Evolutionary conservation across 306 rosid genomes (phyloP).

Genomic region (Prunus salicina): DNA sequence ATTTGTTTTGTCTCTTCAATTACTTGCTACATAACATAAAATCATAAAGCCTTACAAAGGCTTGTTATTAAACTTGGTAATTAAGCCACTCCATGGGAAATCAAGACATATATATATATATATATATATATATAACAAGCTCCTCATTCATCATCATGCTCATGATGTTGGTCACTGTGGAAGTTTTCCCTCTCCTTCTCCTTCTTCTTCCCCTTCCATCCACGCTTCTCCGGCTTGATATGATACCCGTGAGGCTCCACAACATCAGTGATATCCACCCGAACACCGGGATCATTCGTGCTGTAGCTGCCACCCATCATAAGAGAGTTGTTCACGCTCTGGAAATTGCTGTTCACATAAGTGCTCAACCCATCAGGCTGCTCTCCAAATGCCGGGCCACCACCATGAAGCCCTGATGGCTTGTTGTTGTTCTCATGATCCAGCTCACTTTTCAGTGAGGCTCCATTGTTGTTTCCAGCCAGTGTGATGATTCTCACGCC

Average conservation of each 20-base stretch:
- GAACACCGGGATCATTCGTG: slow-evolving; percentile 81
- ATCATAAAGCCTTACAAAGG: slow-evolving; percentile 10
- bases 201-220: slow-evolving; percentile 45
- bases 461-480: slow-evolving; percentile 72
- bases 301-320: slow-evolving; percentile 73
- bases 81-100: not conserved
- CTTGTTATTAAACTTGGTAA: slow-evolving; percentile 4
- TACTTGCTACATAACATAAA: not conserved
- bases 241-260: slow-evolving; percentile 18
- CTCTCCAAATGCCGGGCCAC: slow-evolving; percentile 12
- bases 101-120: not conserved
- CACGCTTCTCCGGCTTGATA: slow-evolving; percentile 31
- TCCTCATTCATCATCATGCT: not conserved
- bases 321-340: slow-evolving; percentile 80
- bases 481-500: slow-evolving; percentile 67
- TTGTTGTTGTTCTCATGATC: slow-evolving; percentile 28
- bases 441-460: slow-evolving; percentile 55
- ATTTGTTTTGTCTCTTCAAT: not conserved
- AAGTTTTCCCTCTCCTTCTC: slow-evolving; percentile 27
- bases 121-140: not conserved
- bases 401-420: slow-evolving; percentile 2
- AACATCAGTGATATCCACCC: slow-evolving; percentile 56
- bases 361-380: slow-evolving; percentile 40
- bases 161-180: slow-evolving; percentile 1
- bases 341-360: slow-evolving; percentile 83